Base-by-base conservation (phyloP, 257 asterid species). In the Plantago ovata region DNA sequence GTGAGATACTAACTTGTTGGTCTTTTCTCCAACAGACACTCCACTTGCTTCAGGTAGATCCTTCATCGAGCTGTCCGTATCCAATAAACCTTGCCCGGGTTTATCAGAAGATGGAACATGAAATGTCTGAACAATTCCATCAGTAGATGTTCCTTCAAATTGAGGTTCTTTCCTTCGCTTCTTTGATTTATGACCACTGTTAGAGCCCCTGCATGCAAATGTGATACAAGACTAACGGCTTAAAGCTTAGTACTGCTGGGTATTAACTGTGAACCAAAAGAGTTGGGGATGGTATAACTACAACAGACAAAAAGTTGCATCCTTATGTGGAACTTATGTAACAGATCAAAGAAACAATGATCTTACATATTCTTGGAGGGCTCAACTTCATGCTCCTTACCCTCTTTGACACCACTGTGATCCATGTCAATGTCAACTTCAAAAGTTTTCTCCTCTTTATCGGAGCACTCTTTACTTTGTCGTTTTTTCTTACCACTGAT, bases 1-100 rank as follows among this genome's bases (percentile, higher is more conserved):
- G 36, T 38, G n/a, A n/a, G n/a, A n/a, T n/a, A 75, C 83, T 70
- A 69, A 89, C 97, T 74, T 72, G 63, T 78, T 72, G 66, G 38
- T 49, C 61, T 45, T 68, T 45, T 66, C 73, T 50, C 62, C 72
- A 61, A 66, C 43, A 66, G 38, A 16, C 68, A 72, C 81, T 60
- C 53, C 73, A 61, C 39, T 72, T 66, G 68, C 66, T 47, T 49
- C 76, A 13, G 56, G 67, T 51, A 70, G 67, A 75, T 77, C 72
- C 60, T 59, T 52, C 40, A 43, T 47, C 55, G 53, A 28, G 48
- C 58, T 41, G 43, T 58, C 81, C 68, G 60, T 62, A 19, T 55
- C 68, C 22, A 53, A 56, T 23, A 61, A 53, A 48, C 51, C 75
- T 72, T 78, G 73, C 69, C 72, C 59, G 50, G 24, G 24, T 56